phyloP scores from a whole-genome alignment of 371 early-diverging fungal species.

The Nematocida sp. region DNA sequence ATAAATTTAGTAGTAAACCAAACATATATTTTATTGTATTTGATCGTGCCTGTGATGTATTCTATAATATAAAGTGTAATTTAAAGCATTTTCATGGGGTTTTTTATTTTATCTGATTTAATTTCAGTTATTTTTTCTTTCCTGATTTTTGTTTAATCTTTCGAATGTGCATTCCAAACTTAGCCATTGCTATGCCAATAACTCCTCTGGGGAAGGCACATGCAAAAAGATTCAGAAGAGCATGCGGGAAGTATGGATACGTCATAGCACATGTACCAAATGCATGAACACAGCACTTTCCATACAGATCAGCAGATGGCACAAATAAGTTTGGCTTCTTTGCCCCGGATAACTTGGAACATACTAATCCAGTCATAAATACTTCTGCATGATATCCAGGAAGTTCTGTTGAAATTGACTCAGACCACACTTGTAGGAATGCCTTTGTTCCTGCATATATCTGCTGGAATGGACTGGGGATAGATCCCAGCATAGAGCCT shows the following conservation, averaged over 20 bases:
- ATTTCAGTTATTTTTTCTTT: conserved; percentile 20
- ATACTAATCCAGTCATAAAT: conserved; percentile 52
- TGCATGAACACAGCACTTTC: conserved; percentile 22
- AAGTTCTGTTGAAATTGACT: conserved; percentile 80
- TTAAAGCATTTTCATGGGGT: no score
- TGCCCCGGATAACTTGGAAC: conserved; percentile 52
- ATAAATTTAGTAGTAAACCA: no score
- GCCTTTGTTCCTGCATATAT: conserved; percentile 88
- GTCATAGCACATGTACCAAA: conserved; percentile 25
- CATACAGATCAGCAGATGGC: conserved; percentile 41
- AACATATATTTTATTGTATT: no score
- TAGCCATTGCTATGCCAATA: neutral
- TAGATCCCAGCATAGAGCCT: conserved; percentile 82
- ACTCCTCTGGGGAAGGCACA: conserved; percentile 1
- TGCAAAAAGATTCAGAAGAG: neutral
- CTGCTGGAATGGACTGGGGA: conserved; percentile 80
- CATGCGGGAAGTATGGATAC: conserved; percentile 51
- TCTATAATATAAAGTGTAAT: no score
- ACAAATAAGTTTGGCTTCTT: conserved; percentile 30
- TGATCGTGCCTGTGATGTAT: no score
- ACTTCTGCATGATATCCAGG: conserved; percentile 47
- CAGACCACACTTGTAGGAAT: conserved; percentile 82
- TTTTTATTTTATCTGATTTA: neutral
- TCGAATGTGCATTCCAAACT: conserved; percentile 2
- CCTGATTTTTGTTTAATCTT: conserved; percentile 2